These are phyloP conservation scores for cucumber (Cucumis sativus) DNA, from an alignment of 306 rosid species.

Conservation along the genomic window Cucumber_9930_V3 NC_026661.2:20380501-20381000, in stretches of 20 bases:
- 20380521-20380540: neutral
- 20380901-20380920: neutral
- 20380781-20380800: neutral
- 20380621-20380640: neutral
- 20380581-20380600: neutral
- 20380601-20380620: neutral
- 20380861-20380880: neutral
- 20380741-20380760: neutral
- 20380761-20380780: neutral
- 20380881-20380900: conserved; percentile 3
- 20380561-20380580: neutral
- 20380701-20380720: neutral
- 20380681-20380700: no score
- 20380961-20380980: neutral
- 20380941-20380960: no score
- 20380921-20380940: conserved; percentile 7
- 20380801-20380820: neutral
- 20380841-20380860: neutral
- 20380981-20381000: conserved; percentile 5
- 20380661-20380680: rapidly evolving
- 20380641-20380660: neutral
- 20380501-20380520: neutral
- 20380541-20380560: neutral
- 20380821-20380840: conserved; percentile 3
- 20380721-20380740: neutral